A percentile compares a stretch with the other conserved stretches of the same genome.
phyloP scores from a whole-genome alignment of 2,329 filamentous ascomycete species.

The Alternaria incomplexa region DNA sequence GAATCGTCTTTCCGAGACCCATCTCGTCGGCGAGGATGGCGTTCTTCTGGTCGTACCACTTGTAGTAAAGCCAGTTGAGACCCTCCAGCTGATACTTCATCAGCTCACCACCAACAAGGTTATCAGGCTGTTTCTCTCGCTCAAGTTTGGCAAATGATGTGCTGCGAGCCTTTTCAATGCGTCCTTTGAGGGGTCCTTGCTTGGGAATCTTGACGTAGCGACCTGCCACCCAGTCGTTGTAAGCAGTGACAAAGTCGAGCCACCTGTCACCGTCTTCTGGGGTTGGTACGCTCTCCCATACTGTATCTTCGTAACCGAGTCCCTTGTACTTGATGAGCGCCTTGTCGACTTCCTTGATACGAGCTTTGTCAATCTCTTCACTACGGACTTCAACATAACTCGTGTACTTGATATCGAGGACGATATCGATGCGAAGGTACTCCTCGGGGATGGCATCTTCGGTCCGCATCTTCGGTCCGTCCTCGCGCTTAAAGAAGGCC shows the following conservation, averaged over 20 bases:
- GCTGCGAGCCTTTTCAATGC: conserved; percentile 70
- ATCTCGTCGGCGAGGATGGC: conserved; percentile 96
- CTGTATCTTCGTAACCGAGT: conserved; percentile 84
- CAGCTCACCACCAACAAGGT: conserved; percentile 76
- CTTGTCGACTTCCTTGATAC: conserved; percentile 73
- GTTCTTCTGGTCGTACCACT: conserved; percentile 82
- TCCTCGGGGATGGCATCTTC: conserved; percentile 88
- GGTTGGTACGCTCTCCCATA: conserved; percentile 84
- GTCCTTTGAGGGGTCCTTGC: conserved; percentile 64
- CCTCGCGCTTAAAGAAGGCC: conserved; percentile 75
- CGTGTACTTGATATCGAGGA: conserved; percentile 79
- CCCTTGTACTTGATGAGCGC: conserved; percentile 92
- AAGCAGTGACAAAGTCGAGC: conserved; percentile 80
- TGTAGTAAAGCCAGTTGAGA: conserved; percentile 92
- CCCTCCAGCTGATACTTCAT: conserved; percentile 96
- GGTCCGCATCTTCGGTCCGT: conserved; percentile 70
- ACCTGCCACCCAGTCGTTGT: conserved; percentile 83
- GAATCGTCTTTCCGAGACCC: conserved; percentile 96
- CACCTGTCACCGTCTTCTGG: conserved; percentile 71
- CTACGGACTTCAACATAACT: conserved; percentile 64
- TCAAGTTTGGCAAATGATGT: conserved; percentile 72
- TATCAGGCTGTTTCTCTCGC: conserved; percentile 73
- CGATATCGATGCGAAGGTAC: conserved; percentile 82
- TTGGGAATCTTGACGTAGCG: conserved; percentile 71
- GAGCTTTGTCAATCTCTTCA: conserved; percentile 72